phyloP scores from a whole-genome alignment of 1,139 yeast genomes.

The Geotrichum candidum region DNA sequence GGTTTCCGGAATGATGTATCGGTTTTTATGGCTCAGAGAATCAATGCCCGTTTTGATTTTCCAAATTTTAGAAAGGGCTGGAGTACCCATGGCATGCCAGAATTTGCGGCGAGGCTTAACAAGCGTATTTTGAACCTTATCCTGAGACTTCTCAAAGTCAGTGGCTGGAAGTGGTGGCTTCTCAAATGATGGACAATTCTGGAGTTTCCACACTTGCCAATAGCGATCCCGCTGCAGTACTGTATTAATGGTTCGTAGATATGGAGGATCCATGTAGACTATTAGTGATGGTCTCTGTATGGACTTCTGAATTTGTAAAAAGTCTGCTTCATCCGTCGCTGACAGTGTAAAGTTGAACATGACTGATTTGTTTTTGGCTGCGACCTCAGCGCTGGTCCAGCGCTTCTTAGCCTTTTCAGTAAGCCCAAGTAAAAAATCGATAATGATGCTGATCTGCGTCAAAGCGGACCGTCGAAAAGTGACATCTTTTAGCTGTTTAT shows the following conservation, averaged over 20 bases:
- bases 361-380: conserved; percentile 29
- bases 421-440: conserved; percentile 30
- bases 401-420: conserved; percentile 18
- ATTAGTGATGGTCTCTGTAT: conserved; percentile 13
- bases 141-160: conserved; percentile 12
- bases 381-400: conserved; percentile 18
- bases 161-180: conserved; percentile 19
- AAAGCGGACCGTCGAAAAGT: conserved; percentile 33
- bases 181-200: conserved; percentile 33
- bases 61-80: conserved; percentile 34
- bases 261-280: conserved; percentile 20
- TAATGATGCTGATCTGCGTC: conserved; percentile 31
- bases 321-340: conserved; percentile 23
- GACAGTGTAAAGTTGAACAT: conserved; percentile 25
- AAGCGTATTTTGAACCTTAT: conserved; percentile 18
- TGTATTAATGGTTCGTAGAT: conserved; percentile 23
- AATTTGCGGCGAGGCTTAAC: conserved; percentile 27
- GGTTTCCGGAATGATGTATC: conserved; percentile 22
- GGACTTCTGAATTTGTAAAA: conserved; percentile 20
- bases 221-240: conserved; percentile 29
- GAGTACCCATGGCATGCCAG: conserved; percentile 36
- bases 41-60: conserved; percentile 30
- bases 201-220: conserved; percentile 37
- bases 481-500: conserved; percentile 34
- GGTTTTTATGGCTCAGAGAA: conserved; percentile 17